Conservation (phyloP, 2,329 filamentous ascomycete genomes). For the Lomentospora prolificans region DNA sequence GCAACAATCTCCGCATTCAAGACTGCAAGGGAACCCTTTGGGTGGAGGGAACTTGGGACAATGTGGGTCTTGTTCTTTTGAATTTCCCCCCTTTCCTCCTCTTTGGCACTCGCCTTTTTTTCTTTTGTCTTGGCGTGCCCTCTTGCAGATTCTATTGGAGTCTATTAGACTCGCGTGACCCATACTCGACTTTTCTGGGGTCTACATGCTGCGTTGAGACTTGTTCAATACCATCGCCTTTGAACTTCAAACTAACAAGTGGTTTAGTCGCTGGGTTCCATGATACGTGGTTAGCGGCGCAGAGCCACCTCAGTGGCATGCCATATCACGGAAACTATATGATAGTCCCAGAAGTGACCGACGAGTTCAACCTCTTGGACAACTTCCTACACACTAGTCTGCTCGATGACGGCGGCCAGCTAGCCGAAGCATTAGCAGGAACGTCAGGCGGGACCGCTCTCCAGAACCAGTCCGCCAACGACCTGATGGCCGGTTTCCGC, state of each 20-base stretch:
- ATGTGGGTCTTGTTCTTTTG: constrained; percentile 47
- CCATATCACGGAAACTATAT: constrained; percentile 89
- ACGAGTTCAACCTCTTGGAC: constrained; percentile 93
- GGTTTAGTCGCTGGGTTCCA: constrained; percentile 63
- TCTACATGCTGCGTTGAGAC: too few species aligned
- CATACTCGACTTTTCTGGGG: constrained; percentile 18
- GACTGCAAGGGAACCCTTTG: constrained; percentile 36
- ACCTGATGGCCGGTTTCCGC: constrained; percentile 39
- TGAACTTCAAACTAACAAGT: neutral
- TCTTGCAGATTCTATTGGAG: neutral
- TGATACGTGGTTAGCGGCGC: constrained; percentile 70
- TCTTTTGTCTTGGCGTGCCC: constrained; percentile 10
- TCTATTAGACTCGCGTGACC: constrained; percentile 6
- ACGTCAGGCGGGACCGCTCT: constrained; percentile 21
- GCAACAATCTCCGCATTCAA: constrained; percentile 60
- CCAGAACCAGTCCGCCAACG: constrained; percentile 12
- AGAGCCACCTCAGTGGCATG: constrained; percentile 86
- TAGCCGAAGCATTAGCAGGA: constrained; percentile 47
- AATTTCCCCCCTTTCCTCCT: constrained; percentile 8
- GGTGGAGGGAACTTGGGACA: constrained; percentile 52
- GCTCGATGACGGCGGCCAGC: constrained; percentile 69
- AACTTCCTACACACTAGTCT: constrained; percentile 91
- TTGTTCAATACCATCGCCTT: neutral
- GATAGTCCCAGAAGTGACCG: constrained; percentile 84
- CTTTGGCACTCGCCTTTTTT: constrained; percentile 12